A percentile compares a stretch with the other conserved stretches of the same genome.
Evolutionary conservation across 2,329 filamentous ascomycete genomes (phyloP).

Genomic region (Phoma sp.): DNA sequence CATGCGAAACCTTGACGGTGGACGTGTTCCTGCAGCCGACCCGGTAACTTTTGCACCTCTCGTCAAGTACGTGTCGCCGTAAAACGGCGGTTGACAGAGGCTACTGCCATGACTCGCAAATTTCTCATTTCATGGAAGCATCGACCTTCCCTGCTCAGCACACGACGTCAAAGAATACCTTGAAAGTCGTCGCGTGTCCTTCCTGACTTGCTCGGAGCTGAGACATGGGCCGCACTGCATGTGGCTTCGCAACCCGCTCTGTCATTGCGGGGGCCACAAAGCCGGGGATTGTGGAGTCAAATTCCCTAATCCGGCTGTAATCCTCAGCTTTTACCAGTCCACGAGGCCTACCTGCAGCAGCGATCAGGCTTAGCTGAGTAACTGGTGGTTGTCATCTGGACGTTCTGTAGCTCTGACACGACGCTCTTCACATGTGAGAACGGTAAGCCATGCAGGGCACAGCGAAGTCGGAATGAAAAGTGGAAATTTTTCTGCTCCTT

Average conservation of each 20-base stretch:
- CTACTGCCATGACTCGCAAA: background rate
- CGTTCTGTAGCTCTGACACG: constrained; percentile 1
- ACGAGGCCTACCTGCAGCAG: constrained; percentile 28
- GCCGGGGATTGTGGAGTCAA: constrained; percentile 21
- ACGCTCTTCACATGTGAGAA: constrained; percentile 19
- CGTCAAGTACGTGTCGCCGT: background rate
- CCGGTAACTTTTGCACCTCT: constrained; percentile 3
- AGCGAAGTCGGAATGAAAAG: background rate
- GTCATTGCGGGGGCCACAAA: constrained; percentile 2
- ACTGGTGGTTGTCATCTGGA: constrained; percentile 6
- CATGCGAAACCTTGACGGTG: constrained; percentile 7
- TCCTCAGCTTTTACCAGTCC: constrained; percentile 10
- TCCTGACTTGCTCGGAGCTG: constrained; percentile 1
- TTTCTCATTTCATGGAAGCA: constrained; percentile 4
- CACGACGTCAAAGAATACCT: background rate
- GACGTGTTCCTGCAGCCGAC: constrained; percentile 19
- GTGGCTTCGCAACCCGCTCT: constrained; percentile 9
- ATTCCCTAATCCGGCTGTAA: constrained; percentile 13
- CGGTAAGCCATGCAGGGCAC: background rate
- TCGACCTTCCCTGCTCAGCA: constrained; percentile 3
- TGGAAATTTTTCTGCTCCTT: no score
- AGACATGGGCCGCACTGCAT: constrained; percentile 11
- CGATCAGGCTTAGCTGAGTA: constrained; percentile 8
- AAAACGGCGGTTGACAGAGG: constrained; percentile 1
- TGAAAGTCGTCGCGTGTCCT: background rate